Evolutionary conservation across 2,329 filamentous ascomycete species (phyloP), one percentile per base, ranked within the genome.

Genomic region (Xylaria sp.): DNA sequence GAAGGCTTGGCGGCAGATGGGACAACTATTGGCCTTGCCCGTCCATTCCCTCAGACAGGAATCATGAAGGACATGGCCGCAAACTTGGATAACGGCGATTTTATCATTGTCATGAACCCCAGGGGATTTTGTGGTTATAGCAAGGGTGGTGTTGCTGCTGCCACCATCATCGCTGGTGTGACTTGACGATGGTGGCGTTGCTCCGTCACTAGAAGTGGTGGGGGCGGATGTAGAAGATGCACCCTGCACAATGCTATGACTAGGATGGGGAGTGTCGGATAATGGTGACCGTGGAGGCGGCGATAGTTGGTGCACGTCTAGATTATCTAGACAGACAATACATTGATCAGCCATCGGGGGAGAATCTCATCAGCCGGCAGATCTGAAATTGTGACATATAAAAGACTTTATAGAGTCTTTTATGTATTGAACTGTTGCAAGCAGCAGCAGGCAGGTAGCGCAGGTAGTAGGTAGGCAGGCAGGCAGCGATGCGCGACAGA

Each of bases 21-120:
- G 96, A 81, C 96, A 99, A 79, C 94, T 98, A 82, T 98, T 99
- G 72, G 96, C 95, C 80, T 97, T 92, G 82, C 97, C 93, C 55
- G 95, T 94, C 96, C 96, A 99, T 75, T 94, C 93, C 76, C 92
- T 92, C 74, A 99, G 87, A 81, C 96, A 99, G 62, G 92, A 90
- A 83, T 99, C 91, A 83, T 99, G 96, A 75, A 99, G 86, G 75
- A 94, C 88, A 84, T 99, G 97, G 67, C 93, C 92, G 82, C 96
- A 99, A 56, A 94, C 91, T 69, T 90, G 85, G 59, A 91, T 87
- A 65, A 87, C 82, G 50, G 89, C 89, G 70, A 91, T 85, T 68
- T 83, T 81, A 73, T 84, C 80, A 75, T 82, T 76, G 39, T 80
- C 77, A 65, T 75, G 73, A 34, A 69, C 66, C 55, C 58, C 57